These are phyloP conservation scores for Sphagnum contortum DNA, from an alignment of 225 moss, liverwort and hornwort species.

Conservation along the genomic window DNA sequence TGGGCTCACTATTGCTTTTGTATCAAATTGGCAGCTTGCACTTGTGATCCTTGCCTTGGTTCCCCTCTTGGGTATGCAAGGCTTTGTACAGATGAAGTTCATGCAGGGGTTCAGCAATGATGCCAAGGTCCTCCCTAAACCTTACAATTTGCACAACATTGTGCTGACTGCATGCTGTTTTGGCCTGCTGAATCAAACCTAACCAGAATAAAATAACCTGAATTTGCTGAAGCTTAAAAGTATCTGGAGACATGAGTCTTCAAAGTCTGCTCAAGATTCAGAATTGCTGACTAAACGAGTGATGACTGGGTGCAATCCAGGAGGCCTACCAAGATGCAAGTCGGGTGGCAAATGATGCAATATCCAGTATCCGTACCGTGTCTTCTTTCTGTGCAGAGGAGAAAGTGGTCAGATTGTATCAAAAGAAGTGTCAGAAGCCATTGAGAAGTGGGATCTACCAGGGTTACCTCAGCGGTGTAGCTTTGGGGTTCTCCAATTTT, in stretches of 20 bases:
- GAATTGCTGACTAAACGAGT: too few species aligned
- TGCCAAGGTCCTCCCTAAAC: slow-evolving; percentile 50
- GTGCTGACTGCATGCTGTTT: neutral
- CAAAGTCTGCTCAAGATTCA: neutral
- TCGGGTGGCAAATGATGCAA: slow-evolving; percentile 51
- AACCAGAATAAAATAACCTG: too few species aligned
- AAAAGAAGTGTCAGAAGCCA: slow-evolving; percentile 30
- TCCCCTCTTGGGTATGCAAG: slow-evolving; percentile 68
- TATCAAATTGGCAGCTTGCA: slow-evolving; percentile 69
- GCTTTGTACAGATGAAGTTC: slow-evolving; percentile 59
- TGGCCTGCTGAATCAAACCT: too few species aligned
- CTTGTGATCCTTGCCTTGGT: slow-evolving; percentile 61
- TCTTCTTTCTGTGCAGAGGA: slow-evolving; percentile 57
- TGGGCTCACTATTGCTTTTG: slow-evolving; percentile 66
- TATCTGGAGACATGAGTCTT: neutral
- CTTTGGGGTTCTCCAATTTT: slow-evolving; percentile 49
- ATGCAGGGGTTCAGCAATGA: slow-evolving; percentile 69
- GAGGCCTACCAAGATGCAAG: slow-evolving; percentile 52
- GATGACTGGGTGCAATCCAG: slow-evolving; percentile 9
- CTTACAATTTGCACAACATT: neutral
- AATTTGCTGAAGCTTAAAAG: neutral
- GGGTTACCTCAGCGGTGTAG: slow-evolving; percentile 51
- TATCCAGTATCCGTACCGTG: slow-evolving; percentile 54
- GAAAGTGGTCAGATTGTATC: slow-evolving; percentile 32
- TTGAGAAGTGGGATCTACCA: slow-evolving; percentile 36